phyloP scores from a whole-genome alignment of 257 asterid species.

The Jaltomata sinuosa region DNA sequence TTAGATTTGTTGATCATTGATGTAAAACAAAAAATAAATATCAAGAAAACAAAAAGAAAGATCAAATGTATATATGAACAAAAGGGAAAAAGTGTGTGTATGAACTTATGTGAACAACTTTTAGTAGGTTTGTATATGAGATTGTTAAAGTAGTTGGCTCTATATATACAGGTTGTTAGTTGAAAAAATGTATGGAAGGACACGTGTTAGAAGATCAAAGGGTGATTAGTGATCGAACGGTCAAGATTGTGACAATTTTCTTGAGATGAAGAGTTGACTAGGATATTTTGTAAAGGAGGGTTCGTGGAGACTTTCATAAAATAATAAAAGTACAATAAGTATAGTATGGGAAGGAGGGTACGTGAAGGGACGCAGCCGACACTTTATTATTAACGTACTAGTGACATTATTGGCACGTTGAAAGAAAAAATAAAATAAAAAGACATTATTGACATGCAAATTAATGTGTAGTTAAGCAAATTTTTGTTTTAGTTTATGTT shows the following conservation, averaged over 20 bases:
- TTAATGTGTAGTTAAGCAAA: not conserved
- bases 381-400: conserved; percentile 3
- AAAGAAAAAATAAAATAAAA: too few species aligned
- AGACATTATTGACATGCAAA: not conserved
- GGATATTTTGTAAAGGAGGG: not conserved
- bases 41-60: not conserved
- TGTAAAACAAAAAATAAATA: not conserved
- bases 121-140: not conserved
- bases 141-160: not conserved
- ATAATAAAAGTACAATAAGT: not conserved
- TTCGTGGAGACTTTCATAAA: conserved; percentile 3
- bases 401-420: not conserved
- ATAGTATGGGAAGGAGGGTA: conserved; percentile 11
- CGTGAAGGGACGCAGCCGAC: conserved; percentile 51
- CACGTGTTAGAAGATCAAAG: conserved; percentile 22
- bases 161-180: conserved; percentile 8
- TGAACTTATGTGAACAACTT: not conserved
- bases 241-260: conserved; percentile 6
- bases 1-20: conserved; percentile 42
- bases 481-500: not conserved
- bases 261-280: not conserved
- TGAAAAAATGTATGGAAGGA: not conserved
- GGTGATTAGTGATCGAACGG: not conserved
- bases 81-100: not conserved
- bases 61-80: not conserved